Conservation (phyloP, 2,329 filamentous ascomycete species). For the Scolecobasidium constrictum region DNA sequence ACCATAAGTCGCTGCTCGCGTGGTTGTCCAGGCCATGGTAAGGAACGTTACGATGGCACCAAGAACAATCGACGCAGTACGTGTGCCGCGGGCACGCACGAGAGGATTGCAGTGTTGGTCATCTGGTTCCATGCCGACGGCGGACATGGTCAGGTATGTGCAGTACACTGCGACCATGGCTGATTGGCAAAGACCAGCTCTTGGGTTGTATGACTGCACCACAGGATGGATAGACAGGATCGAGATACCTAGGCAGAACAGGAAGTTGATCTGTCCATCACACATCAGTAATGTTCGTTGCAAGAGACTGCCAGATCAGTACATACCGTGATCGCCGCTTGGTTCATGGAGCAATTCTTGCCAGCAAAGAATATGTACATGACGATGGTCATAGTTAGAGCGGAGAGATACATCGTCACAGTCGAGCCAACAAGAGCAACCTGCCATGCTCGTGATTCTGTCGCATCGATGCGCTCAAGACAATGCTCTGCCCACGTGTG, state of each 20-base stretch:
- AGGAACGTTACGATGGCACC: constrained; percentile 94
- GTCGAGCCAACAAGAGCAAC: constrained; percentile 84
- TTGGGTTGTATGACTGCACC: constrained; percentile 84
- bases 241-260: constrained; percentile 72
- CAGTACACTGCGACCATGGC: constrained; percentile 97
- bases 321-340: constrained; percentile 73
- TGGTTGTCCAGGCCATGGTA: constrained; percentile 95
- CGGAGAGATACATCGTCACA: constrained; percentile 83
- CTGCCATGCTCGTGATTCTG: constrained; percentile 76
- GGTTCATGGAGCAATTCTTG: constrained; percentile 83
- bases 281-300: too few species aligned
- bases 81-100: constrained; percentile 71
- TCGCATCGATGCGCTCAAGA: constrained; percentile 82
- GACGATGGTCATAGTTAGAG: constrained; percentile 85
- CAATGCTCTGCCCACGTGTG: constrained; percentile 98
- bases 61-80: constrained; percentile 82
- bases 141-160: constrained; percentile 96
- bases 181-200: constrained; percentile 90
- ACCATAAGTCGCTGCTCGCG: constrained; percentile 84
- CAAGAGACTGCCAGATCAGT: too few species aligned
- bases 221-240: constrained; percentile 79
- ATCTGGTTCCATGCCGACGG: constrained; percentile 97
- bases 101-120: constrained; percentile 91
- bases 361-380: constrained; percentile 95
- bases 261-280: constrained; percentile 76